Conservation (phyloP, 192 early-diverging fungal genomes). For the Coemansia sp. region DNA sequence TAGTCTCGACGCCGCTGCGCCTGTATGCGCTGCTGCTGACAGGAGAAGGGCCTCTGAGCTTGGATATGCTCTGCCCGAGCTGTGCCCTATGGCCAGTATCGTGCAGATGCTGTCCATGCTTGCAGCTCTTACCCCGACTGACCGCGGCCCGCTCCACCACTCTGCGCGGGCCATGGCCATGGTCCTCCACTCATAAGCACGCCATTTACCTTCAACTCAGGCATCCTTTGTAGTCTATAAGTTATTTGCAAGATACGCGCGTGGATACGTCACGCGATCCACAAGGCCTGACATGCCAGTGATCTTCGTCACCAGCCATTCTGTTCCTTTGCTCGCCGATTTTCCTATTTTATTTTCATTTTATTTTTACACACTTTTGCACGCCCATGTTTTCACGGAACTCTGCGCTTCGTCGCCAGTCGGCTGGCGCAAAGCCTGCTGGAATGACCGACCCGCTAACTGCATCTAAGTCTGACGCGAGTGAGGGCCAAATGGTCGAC, state of each 20-base stretch:
- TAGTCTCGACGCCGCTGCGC: conserved; percentile 16
- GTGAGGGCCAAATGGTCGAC: conserved; percentile 13
- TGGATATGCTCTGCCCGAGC: background rate
- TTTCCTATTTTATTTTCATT: background rate
- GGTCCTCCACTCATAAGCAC: conserved; percentile 15
- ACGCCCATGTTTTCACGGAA: conserved; percentile 29
- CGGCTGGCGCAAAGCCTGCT: conserved; percentile 6
- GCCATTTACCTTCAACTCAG: background rate
- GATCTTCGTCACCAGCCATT: conserved; percentile 3
- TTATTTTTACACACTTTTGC: background rate
- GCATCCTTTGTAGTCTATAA: conserved; percentile 2
- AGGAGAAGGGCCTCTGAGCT: conserved; percentile 1
- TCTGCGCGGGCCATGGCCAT: conserved; percentile 26
- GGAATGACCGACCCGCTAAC: conserved; percentile 32
- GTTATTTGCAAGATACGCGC: too few species aligned
- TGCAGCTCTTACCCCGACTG: conserved; percentile 29
- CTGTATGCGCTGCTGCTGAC: conserved; percentile 34
- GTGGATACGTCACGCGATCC: too few species aligned
- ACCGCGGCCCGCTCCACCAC: conserved; percentile 34
- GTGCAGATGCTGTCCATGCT: conserved; percentile 46
- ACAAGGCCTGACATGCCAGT: background rate
- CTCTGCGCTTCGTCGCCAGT: conserved; percentile 12
- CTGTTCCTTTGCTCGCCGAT: too few species aligned
- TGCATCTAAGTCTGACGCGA: background rate
- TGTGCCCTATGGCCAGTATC: background rate